These are phyloP conservation scores for Botrytis galanthina DNA, from an alignment of 2,329 filamentous ascomycete genomes.

Conservation along the genomic window DNA sequence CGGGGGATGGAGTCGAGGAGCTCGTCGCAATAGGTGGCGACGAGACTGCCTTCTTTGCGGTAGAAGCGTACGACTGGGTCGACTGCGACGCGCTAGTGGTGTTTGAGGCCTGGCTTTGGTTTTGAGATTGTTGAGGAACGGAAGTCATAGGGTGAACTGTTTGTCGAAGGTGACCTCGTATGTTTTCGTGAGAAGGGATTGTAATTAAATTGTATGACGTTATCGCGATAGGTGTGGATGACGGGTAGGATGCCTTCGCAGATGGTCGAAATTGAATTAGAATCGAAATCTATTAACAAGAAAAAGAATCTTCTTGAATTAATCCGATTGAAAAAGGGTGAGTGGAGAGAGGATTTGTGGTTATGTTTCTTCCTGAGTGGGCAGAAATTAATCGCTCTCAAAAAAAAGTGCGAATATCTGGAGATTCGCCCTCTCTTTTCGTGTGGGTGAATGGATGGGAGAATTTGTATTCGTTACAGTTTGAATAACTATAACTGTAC, in stretches of 20 bases:
- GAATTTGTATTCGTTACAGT: conserved; percentile 11
- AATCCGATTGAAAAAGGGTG: conserved; percentile 19
- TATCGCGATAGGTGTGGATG: conserved; percentile 30
- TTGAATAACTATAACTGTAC: conserved; percentile 17
- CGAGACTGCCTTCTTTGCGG: conserved; percentile 62
- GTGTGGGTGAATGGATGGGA: conserved; percentile 27
- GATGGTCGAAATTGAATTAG: conserved; percentile 33
- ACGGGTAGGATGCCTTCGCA: conserved; percentile 26
- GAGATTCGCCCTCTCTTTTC: conserved; percentile 26
- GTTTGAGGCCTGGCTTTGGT: conserved; percentile 51
- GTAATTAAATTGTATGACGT: conserved; percentile 31
- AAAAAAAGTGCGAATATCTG: conserved; percentile 27
- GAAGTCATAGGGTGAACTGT: conserved; percentile 39
- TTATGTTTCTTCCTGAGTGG: conserved; percentile 27
- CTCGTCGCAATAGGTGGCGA: conserved; percentile 60
- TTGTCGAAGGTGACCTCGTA: conserved; percentile 27
- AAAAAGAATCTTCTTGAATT: conserved; percentile 16
- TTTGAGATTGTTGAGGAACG: conserved; percentile 37
- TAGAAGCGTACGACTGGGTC: conserved; percentile 65
- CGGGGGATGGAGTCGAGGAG: conserved; percentile 52
- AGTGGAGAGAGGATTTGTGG: conserved; percentile 20
- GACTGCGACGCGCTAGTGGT: conserved; percentile 52
- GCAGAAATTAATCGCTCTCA: conserved; percentile 39
- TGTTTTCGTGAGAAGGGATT: conserved; percentile 18
- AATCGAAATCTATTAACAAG: conserved; percentile 13